Evolutionary conservation across 106 monocot species (phyloP).

Genomic region (Allium sativum): DNA sequence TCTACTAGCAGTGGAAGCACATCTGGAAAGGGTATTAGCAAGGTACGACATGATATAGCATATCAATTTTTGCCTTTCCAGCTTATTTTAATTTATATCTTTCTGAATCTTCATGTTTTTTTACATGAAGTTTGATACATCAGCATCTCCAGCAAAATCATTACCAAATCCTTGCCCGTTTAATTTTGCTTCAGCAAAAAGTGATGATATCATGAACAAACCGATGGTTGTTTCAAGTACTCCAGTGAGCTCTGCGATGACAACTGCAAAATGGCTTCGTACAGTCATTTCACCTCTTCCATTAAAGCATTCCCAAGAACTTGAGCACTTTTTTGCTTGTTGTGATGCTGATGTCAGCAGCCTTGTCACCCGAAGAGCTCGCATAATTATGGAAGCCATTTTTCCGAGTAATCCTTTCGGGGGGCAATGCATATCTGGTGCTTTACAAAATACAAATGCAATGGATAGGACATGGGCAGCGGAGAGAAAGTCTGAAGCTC

Average conservation of each 20-base stretch:
- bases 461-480: conserved; percentile 83
- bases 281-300: conserved; percentile 71
- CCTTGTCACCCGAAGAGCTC: conserved; percentile 44
- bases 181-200: conserved; percentile 42
- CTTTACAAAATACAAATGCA: conserved; percentile 39
- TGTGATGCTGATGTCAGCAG: conserved; percentile 47
- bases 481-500: conserved; percentile 76
- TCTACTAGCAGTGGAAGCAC: conserved; percentile 35
- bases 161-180: conserved; percentile 40
- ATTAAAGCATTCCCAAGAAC: conserved; percentile 57
- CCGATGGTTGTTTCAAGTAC: conserved; percentile 40
- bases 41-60: conserved; percentile 24
- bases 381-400: conserved; percentile 77
- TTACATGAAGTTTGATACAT: conserved; percentile 26
- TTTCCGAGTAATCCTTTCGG: conserved; percentile 53
- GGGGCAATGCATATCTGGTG: conserved; percentile 40
- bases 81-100: not conserved
- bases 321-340: conserved; percentile 53
- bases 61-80: not conserved
- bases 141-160: conserved; percentile 59
- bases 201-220: conserved; percentile 19
- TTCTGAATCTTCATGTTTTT: not conserved
- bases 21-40: conserved; percentile 36
- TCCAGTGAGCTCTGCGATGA: conserved; percentile 90
- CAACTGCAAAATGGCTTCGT: conserved; percentile 94